Evolutionary conservation across 371 early-diverging fungal genomes (phyloP).

Genomic region (Gilbertella persicaria): DNA sequence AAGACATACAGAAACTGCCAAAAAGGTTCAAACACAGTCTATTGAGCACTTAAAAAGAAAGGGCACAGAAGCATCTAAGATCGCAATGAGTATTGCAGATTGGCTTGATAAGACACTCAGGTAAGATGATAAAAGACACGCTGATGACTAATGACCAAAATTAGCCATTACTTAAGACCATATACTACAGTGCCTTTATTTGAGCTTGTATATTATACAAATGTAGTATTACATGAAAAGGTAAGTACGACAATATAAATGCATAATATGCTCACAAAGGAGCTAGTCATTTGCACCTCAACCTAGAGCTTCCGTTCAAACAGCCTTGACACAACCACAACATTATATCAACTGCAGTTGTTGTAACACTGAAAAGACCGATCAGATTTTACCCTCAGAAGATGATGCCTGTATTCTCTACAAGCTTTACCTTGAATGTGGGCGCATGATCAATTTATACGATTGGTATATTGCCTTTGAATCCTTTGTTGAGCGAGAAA

Average conservation of each 20-base stretch:
- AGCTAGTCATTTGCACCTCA: constrained; percentile 79
- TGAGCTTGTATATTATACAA: constrained; percentile 78
- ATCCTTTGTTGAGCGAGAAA: constrained; percentile 59
- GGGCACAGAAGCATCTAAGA: constrained; percentile 38
- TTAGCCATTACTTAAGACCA: constrained; percentile 51
- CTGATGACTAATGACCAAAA: neutral
- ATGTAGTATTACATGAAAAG: constrained; percentile 68
- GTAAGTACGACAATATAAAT: constrained; percentile 42
- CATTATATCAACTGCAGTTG: constrained; percentile 80
- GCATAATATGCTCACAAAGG: neutral
- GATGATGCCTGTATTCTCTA: constrained; percentile 87
- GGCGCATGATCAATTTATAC: constrained; percentile 88
- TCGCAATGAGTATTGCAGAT: constrained; percentile 56
- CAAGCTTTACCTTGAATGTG: constrained; percentile 88
- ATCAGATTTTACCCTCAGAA: constrained; percentile 59
- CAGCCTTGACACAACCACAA: constrained; percentile 74
- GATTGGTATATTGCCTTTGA: constrained; percentile 91
- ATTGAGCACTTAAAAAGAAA: constrained; percentile 37
- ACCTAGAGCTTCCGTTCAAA: constrained; percentile 81
- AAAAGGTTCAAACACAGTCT: constrained; percentile 38
- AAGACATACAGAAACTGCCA: constrained; percentile 54
- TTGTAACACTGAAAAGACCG: constrained; percentile 48
- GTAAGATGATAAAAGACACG: constrained; percentile 28
- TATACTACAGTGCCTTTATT: constrained; percentile 62
- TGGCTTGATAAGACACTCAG: constrained; percentile 36